Base-by-base conservation (phyloP, 768 basidiomycete genomes). In the Mycena venus region DNA sequence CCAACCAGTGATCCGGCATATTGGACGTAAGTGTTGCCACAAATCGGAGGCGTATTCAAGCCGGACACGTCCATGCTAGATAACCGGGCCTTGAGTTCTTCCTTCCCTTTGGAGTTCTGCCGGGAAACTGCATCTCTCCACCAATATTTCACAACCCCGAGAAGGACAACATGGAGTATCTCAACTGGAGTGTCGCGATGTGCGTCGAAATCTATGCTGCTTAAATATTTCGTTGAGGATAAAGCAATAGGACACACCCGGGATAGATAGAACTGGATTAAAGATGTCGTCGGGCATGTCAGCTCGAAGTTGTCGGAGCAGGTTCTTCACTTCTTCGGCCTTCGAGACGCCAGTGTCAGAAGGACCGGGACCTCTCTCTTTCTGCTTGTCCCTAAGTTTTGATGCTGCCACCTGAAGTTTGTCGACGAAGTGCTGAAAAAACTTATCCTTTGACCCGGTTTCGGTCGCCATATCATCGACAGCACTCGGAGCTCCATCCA, bases 71-170 rank as follows among this genome's bases (percentile, higher is more conserved):
- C 70, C 19, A 78, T 23, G 40, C 70, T 70, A 9, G 62, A 68
- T 1, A 75, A 44, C 5, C 34, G 56, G 10, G 69, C 55, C 27
- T 55, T 27, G 31, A 75, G 70, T 5, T 68, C 61, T 51, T 69
- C 65, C 27, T 59, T 49, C 2, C 61, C 61, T 25, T 71, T 64
- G n/a, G 25, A 27, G 47, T 47, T 60, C 38, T 77, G 60, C 12
- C 38, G 62, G 75, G 79, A 80, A 76, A 66, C 65, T 14, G 65
- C 65, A 55, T 66, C 65, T 42, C 65, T 27, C 65, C 65, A 53
- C 49, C 49, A 82, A 10, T 83, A 82, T 61, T 83, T 83, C 36
- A 73, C 68, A 3, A 75, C 38, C 1, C 82, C 81, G 5, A 82
- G 78, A 1, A 81, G 70, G 17, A 76, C 47, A 0, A 77, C 77